Base-by-base conservation (phyloP, 2,329 filamentous ascomycete genomes). In the Daldinia sp. region DNA sequence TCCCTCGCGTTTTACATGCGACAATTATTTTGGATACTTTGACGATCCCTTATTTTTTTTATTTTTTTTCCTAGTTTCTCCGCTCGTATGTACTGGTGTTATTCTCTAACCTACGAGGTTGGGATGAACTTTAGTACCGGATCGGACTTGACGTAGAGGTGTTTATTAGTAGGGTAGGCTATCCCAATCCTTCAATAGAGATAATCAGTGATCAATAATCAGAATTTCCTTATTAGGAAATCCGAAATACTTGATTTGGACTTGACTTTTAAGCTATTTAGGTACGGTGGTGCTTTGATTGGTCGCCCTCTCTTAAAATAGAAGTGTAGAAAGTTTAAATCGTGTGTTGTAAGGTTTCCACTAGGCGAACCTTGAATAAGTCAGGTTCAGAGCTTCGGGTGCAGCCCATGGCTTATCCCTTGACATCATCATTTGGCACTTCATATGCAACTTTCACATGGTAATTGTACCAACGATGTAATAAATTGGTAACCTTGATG, bases 191-290 rank as follows among this genome's bases (percentile, higher is more conserved):
- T 23, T 4, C 11, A 23, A 48, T n/a, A 0, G 17, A 41, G 9
- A 23, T 13, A 8, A 41, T 23, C 37, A 41, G 9, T 3, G 37
- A 19, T 17, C n/a, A 7, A 23, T 57, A 43, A 27, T 41, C 39
- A 11, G 49, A 4, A 48, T 49, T 55, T 43, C 54, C 43, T 23
- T 34, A 55, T 59, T 45, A n/a, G 37, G 60, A 45, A 63, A 39
- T 13, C 25, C 8, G 6, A 6, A 29, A 29, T 30, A 29, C 11
- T 21, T 11, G n/a, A 39, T n/a, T 27, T 54, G 45, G 25, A 13
- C 27, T 50, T 3, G 30, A 51, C 25, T 25, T 37, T 60, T 19
- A 27, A 41, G n/a, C n/a, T n/a, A 15, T 25, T 15, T 27, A 34
- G 52, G 21, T 21, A 50, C 10, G 2, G 4, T 8, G 9, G 25